Conservation (phyloP, 73 alveolate species). For the Uronychia setigera region DNA sequence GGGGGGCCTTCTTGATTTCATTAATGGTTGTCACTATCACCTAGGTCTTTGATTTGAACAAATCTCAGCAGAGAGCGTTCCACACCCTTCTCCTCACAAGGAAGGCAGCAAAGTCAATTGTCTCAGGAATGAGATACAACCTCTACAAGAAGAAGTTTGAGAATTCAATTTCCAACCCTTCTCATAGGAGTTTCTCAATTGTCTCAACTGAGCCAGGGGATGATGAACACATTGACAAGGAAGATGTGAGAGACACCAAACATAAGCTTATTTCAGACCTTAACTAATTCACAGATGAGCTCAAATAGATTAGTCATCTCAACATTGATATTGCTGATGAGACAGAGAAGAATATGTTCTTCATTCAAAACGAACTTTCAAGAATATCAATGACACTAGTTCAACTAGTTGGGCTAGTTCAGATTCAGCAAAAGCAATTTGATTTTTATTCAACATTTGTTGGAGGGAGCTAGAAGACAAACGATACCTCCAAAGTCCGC, state of each 20-base stretch:
- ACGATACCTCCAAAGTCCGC: too few relatives aligned
- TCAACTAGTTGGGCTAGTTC: neutral
- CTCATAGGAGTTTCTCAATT: too few relatives aligned
- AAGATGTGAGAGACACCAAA: neutral
- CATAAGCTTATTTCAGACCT: neutral
- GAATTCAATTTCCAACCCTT: too few relatives aligned
- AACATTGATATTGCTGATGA: conserved; percentile 10
- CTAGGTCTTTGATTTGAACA: conserved; percentile 21
- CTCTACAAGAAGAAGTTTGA: conserved; percentile 23
- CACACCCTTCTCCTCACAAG: conserved; percentile 29
- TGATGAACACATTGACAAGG: neutral
- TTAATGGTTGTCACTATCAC: conserved; percentile 52
- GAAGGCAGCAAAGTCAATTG: conserved; percentile 49
- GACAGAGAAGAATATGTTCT: neutral
- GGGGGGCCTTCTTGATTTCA: conserved; percentile 72
- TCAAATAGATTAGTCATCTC: conserved; percentile 2
- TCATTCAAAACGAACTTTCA: neutral
- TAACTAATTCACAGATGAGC: neutral
- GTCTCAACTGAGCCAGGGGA: conserved; percentile 1
- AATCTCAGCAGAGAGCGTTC: conserved; percentile 29
- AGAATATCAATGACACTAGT: neutral
- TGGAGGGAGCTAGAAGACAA: too few relatives aligned
- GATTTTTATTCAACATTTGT: too few relatives aligned
- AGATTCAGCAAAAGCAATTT: neutral
- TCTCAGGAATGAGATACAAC: conserved; percentile 48